A percentile compares a stretch with the other conserved stretches of the same genome.
phyloP scores from a whole-genome alignment of 2,329 filamentous ascomycete genomes.

The Colletotrichum euphorbiae region DNA sequence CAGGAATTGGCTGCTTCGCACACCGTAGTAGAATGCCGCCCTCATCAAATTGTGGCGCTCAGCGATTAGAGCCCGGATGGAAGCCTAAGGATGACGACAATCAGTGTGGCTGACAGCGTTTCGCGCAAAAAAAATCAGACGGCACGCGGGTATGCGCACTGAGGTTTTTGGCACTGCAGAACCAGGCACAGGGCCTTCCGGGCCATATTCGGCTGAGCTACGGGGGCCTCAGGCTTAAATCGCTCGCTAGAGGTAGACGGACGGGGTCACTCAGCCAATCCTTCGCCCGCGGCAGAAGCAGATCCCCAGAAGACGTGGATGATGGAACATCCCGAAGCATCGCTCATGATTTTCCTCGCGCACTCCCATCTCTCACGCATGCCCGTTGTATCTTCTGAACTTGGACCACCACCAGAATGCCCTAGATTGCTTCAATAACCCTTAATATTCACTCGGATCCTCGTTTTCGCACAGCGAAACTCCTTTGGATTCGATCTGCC shows the following conservation, averaged over 20 bases:
- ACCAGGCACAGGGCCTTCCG: slow-evolving; percentile 2
- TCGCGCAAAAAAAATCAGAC: slow-evolving; percentile 1
- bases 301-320: slow-evolving; percentile 36
- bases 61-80: background rate
- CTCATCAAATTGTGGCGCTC: slow-evolving; percentile 2
- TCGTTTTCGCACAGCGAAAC: background rate
- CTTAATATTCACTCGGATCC: background rate
- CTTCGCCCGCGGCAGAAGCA: slow-evolving; percentile 33
- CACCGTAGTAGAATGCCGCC: background rate
- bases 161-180: background rate
- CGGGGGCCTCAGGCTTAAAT: slow-evolving; percentile 36
- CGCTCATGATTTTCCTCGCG: slow-evolving; percentile 38
- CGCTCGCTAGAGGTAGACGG: slow-evolving; percentile 30
- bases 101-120: slow-evolving; percentile 7
- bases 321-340: slow-evolving; percentile 37
- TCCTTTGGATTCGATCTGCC: background rate
- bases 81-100: slow-evolving; percentile 18
- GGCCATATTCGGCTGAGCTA: slow-evolving; percentile 14
- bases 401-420: slow-evolving; percentile 24
- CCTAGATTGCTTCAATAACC: slow-evolving; percentile 8
- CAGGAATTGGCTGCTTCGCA: background rate
- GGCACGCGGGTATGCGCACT: slow-evolving; percentile 5
- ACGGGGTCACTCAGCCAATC: slow-evolving; percentile 30
- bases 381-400: slow-evolving; percentile 14
- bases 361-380: slow-evolving; percentile 28